Base-by-base conservation (phyloP, 768 basidiomycete genomes). In the Lentinula detonsa region DNA sequence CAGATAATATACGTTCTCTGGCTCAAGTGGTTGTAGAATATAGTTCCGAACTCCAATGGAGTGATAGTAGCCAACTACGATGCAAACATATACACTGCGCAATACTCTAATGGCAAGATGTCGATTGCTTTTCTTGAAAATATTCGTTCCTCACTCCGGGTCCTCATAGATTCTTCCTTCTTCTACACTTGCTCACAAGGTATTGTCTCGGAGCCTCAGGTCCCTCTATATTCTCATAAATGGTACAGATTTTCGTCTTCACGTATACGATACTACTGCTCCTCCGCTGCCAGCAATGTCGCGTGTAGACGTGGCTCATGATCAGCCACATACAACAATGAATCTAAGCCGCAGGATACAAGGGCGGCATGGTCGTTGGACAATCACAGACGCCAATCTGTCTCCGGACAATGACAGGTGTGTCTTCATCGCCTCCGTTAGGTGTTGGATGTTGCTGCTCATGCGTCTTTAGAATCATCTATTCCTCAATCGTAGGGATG, bases 171-270 rank as follows among this genome's bases (percentile, higher is more conserved):
- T 69, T 90, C 92, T 0, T 86, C 89, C 0, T 95, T 97, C 71
- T 98, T 91, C 71, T 98, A 97, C 71, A 94, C 95, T 3, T 96
- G 95, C 66, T 86, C 84, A 49, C 88, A 91, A 82, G 90, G 90
- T 89, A 61, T 57, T 69, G 10, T 37, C 33, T 42, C 37, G 6
- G n/a, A 60, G 43, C 43, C 21, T 15, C 52, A 35, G n/a, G n/a
- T 35, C 37, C 48, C 35, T 33, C 62, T 55, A 2, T 40, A 56
- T 37, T 35, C 45, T 37, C 42, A 50, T 53, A 39, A 6, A 46
- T 33, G 55, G n/a, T 59, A 60, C 71, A 90, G 93, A 96, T 72
- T 98, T 95, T 68, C 84, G 84, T 40, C 76, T 98, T 28, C 91
- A 97, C 70, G 81, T 99, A 4, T 99, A 94, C 67, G 89, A 91